Percentiles rank a stretch among this genome's conserved stretches.
These are phyloP conservation scores for Cyberlindnera sargentensis DNA, from an alignment of 805 yeast species.

Conservation along the genomic window DNA sequence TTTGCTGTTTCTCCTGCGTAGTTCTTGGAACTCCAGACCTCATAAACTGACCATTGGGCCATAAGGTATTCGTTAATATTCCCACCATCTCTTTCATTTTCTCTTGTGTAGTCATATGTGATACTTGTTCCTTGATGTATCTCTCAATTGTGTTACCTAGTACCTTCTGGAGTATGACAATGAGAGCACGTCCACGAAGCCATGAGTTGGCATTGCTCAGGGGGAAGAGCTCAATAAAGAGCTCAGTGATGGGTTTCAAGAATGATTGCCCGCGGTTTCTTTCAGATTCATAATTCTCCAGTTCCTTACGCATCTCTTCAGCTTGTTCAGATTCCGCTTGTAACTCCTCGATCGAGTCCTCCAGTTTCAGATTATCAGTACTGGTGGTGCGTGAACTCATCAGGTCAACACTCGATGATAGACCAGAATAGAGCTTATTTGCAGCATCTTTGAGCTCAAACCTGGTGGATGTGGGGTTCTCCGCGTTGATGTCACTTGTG, in stretches of 20 bases:
- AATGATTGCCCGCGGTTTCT: slow-evolving; percentile 36
- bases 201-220: slow-evolving; percentile 59
- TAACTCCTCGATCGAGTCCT: slow-evolving; percentile 4
- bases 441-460: slow-evolving; percentile 16
- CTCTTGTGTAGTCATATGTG: slow-evolving; percentile 35
- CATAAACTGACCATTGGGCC: slow-evolving; percentile 52
- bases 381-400: slow-evolving; percentile 6
- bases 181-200: slow-evolving; percentile 79
- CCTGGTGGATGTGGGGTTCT: slow-evolving; percentile 4
- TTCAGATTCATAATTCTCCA: slow-evolving; percentile 34
- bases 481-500: background rate
- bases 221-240: slow-evolving; percentile 64
- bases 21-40: slow-evolving; percentile 41
- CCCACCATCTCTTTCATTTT: slow-evolving; percentile 36
- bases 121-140: slow-evolving; percentile 32
- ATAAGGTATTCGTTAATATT: slow-evolving; percentile 25
- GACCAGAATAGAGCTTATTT: slow-evolving; percentile 14
- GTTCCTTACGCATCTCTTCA: slow-evolving; percentile 47
- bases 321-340: slow-evolving; percentile 19
- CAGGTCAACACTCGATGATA: slow-evolving; percentile 13
- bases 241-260: slow-evolving; percentile 76
- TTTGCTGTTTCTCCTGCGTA: slow-evolving; percentile 40
- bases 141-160: slow-evolving; percentile 85
- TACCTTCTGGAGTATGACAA: slow-evolving; percentile 75
- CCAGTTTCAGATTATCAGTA: slow-evolving; percentile 11